Evolutionary conservation across 257 asterid genomes (phyloP).

Genomic region (Solanum ossicruentum): DNA sequence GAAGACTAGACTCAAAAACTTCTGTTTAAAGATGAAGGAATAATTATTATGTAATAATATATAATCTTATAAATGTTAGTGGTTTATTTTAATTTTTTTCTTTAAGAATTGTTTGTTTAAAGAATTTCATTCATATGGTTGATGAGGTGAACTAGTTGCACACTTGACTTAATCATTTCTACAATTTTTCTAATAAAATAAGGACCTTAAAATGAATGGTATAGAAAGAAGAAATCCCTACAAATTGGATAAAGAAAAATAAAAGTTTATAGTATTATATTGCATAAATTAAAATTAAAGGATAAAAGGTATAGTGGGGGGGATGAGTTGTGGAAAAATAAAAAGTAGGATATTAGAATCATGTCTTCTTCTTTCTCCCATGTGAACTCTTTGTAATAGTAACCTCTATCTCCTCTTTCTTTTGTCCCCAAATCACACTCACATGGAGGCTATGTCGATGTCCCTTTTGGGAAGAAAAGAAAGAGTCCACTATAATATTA

Average conservation of each 20-base stretch:
- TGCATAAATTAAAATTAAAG: background rate
- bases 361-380: conserved; percentile 25
- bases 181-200: background rate
- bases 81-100: no score
- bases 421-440: conserved; percentile 46
- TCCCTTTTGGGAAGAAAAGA: conserved; percentile 3
- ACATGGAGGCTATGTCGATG: conserved; percentile 36
- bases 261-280: background rate
- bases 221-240: background rate
- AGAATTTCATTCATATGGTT: background rate
- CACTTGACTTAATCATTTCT: background rate
- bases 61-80: no score
- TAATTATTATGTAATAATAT: no score
- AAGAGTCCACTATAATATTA: no score
- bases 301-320: background rate
- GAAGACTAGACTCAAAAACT: no score
- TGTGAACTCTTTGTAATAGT: conserved; percentile 39
- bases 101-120: background rate
- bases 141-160: no score
- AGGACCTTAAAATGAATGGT: background rate
- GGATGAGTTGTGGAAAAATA: conserved; percentile 22
- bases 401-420: conserved; percentile 24
- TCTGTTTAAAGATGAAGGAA: no score
- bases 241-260: background rate
- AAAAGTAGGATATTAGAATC: conserved; percentile 21